Evolutionary conservation across 2,329 filamentous ascomycete species (phyloP), one percentile per base, ranked within the genome.

Genomic region (Chlorencoelia australis): DNA sequence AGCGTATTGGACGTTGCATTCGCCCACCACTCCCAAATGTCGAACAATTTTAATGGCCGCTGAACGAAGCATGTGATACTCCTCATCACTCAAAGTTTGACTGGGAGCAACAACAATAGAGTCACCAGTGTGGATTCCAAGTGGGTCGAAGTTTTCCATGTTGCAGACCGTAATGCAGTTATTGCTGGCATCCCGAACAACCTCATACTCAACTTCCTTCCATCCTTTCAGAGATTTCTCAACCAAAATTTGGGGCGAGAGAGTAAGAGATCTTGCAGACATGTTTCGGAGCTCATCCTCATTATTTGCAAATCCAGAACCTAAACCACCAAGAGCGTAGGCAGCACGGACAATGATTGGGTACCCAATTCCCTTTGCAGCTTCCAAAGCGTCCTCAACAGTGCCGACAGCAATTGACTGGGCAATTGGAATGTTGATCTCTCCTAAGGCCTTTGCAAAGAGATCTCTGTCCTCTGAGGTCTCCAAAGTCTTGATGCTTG

Each of bases 121-220:
- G 69, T 98, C 91, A 66, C 91, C 91, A 30, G 91, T 98, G 65
- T 98, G 91, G 38, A 94, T 93, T 56, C 91, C 91, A 24, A 98
- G 76, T 47, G 91, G 91, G 57, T 96, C 91, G 54, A 96, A 96
- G 72, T 96, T 96, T 64, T 94, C 86, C 85, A 93, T 93, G 68
- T 93, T 96, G 72, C 89, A 96, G 51, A 96, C 89, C 3, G 89
- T 96, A 56, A 96, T 96, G 61, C 91, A 96, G 74, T 98, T 98
- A 73, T 96, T 93, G 61, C 84, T 80, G 36, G 86, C 89, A 62
- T 98, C 91, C 53, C 91, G 84, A 45, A 96, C 91, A 40, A 96
- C 91, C 64, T 96, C 91, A 57, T 96, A 98, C 63, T 98, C 91
- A 33, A 95, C 82, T 64, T 98, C 91, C 66, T 98, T 98, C 91